These are phyloP conservation scores for Kazachstania viticola DNA, from an alignment of 805 yeast genomes.

Conservation along the genomic window DNA sequence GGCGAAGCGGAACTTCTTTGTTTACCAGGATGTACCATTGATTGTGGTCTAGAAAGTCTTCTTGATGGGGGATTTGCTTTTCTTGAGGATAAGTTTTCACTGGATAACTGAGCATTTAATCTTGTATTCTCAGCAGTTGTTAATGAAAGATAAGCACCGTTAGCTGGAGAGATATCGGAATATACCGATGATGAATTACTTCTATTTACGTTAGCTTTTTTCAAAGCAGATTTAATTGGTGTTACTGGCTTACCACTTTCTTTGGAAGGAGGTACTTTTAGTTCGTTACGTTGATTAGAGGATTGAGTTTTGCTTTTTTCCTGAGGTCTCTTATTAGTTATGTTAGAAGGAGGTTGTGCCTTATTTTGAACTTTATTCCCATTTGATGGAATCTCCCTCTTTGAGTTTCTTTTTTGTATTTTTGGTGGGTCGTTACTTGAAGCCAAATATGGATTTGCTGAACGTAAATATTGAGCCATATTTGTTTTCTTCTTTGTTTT, in stretches of 20 bases:
- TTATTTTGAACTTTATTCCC: too few species aligned
- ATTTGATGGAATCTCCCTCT: neutral
- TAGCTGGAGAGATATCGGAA: slow-evolving; percentile 33
- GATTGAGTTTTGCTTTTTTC: neutral
- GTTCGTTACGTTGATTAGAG: slow-evolving; percentile 2
- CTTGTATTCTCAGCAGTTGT: slow-evolving; percentile 75
- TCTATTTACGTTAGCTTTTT: slow-evolving; percentile 19
- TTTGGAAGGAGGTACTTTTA: slow-evolving; percentile 3
- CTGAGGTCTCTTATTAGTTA: neutral
- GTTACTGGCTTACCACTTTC: too few species aligned
- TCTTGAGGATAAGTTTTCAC: slow-evolving; percentile 11
- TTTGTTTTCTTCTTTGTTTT: slow-evolving; percentile 7
- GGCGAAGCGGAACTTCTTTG: slow-evolving; percentile 8
- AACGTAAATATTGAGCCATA: slow-evolving; percentile 40
- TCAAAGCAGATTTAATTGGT: slow-evolving; percentile 37
- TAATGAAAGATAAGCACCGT: slow-evolving; percentile 51
- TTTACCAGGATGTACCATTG: slow-evolving; percentile 6
- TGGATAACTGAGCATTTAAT: slow-evolving; percentile 49
- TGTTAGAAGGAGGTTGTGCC: neutral
- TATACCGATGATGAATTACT: slow-evolving; percentile 10
- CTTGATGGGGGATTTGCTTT: slow-evolving; percentile 6
- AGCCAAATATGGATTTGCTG: slow-evolving; percentile 24
- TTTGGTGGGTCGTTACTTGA: too few species aligned
- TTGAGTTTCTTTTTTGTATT: too few species aligned
- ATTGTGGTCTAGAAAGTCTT: slow-evolving; percentile 13